Evolutionary conservation across 73 alveolate genomes (phyloP).

Genomic region (Paramecium primaurelia): DNA sequence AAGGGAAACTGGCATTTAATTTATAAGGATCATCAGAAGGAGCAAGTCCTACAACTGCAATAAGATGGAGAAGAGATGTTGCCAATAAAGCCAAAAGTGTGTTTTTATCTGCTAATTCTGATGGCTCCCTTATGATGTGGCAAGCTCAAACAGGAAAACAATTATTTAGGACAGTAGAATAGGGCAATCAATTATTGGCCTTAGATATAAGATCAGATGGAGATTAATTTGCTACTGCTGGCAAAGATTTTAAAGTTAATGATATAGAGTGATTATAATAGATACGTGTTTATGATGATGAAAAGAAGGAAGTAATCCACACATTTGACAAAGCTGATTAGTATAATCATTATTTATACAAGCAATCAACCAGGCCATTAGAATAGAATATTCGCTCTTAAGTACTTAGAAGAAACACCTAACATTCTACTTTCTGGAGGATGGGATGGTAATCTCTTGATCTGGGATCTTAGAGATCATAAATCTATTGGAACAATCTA

Average conservation of each 20-base stretch:
- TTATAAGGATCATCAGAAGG: conserved; percentile 54
- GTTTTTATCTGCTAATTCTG: conserved; percentile 87
- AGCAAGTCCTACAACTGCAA: conserved; percentile 72
- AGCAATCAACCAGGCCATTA: conserved; percentile 80
- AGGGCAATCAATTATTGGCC: conserved; percentile 85
- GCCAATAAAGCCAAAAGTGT: conserved; percentile 82
- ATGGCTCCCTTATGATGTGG: conserved; percentile 89
- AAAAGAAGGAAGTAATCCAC: conserved; percentile 66
- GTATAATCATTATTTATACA: not conserved
- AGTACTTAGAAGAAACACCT: conserved; percentile 76
- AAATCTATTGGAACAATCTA: conserved; percentile 75
- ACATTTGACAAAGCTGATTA: conserved; percentile 74
- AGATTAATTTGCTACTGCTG: conserved; percentile 87
- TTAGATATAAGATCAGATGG: conserved; percentile 94
- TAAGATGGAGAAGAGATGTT: conserved; percentile 55
- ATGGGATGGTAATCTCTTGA: conserved; percentile 85
- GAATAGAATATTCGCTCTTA: conserved; percentile 80
- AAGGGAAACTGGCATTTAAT: conserved; percentile 61
- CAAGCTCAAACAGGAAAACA: conserved; percentile 94
- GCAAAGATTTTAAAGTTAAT: conserved; percentile 77
- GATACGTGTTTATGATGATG: conserved; percentile 65
- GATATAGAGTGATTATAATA: not conserved
- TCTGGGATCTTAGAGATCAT: conserved; percentile 86
- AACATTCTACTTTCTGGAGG: conserved; percentile 83
- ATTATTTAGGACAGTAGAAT: conserved; percentile 76